phyloP scores from a whole-genome alignment of 371 early-diverging fungal species.

The Entomophthora muscae region DNA sequence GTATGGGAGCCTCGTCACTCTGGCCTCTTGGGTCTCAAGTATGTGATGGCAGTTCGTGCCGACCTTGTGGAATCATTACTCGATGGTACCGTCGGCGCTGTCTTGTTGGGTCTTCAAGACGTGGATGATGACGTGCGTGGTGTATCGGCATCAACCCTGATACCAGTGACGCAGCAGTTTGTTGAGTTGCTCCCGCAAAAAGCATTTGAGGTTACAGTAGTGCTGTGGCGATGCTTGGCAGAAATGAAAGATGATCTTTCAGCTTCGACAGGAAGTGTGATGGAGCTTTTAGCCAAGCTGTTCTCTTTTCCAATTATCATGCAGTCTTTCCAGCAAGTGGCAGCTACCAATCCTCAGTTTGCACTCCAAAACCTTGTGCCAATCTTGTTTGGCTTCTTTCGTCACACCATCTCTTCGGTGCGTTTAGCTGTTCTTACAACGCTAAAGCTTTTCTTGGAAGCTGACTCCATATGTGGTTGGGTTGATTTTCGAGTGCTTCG shows the following conservation, averaged over 20 bases:
- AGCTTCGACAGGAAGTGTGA: slow-evolving; percentile 78
- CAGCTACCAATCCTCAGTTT: slow-evolving; percentile 12
- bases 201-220: slow-evolving; percentile 47
- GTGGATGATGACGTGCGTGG: slow-evolving; percentile 87
- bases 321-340: slow-evolving; percentile 23
- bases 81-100: slow-evolving; percentile 35
- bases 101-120: slow-evolving; percentile 39
- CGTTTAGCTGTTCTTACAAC: slow-evolving; percentile 72
- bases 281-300: slow-evolving; percentile 81
- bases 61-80: slow-evolving; percentile 58
- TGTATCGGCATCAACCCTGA: slow-evolving; percentile 73
- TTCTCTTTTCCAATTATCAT: slow-evolving; percentile 41
- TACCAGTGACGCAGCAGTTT: slow-evolving; percentile 72
- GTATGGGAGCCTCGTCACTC: slow-evolving; percentile 90
- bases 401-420: slow-evolving; percentile 79
- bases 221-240: slow-evolving; percentile 71
- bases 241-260: slow-evolving; percentile 78
- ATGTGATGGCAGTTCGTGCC: slow-evolving; percentile 77
- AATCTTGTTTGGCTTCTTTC: slow-evolving; percentile 77
- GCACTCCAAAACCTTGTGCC: slow-evolving; percentile 56
- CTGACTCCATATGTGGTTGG: slow-evolving; percentile 47
- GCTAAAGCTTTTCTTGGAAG: slow-evolving; percentile 51
- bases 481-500: slow-evolving; percentile 53
- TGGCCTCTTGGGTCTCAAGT: slow-evolving; percentile 88
- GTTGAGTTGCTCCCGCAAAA: slow-evolving; percentile 42